A percentile compares a stretch with the other conserved stretches of the same genome.
phyloP scores from a whole-genome alignment of 306 rosid species.

The Luffa acutangula region DNA sequence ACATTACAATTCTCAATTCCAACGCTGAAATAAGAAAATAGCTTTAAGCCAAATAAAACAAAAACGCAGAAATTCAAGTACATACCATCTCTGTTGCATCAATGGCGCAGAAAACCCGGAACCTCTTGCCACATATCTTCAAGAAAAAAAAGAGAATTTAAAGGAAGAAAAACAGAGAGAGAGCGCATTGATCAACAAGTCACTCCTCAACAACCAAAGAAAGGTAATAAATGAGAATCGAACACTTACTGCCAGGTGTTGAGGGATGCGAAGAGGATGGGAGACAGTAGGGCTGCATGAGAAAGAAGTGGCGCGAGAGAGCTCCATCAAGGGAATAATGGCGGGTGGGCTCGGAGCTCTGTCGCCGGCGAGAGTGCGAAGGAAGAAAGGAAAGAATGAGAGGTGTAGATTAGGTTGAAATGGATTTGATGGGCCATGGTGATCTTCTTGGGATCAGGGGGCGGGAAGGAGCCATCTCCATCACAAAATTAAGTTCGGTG shows the following conservation, averaged over 20 bases:
- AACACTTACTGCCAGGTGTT: constrained; percentile 33
- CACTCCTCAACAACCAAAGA: neutral
- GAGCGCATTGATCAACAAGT: neutral
- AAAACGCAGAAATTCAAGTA: neutral
- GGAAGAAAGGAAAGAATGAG: neutral
- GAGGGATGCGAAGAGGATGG: constrained; percentile 40
- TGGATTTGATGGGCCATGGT: neutral
- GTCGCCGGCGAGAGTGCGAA: neutral
- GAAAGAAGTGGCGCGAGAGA: constrained; percentile 36
- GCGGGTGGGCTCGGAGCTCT: neutral
- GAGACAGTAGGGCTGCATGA: constrained; percentile 49
- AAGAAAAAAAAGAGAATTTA: neutral
- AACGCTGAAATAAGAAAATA: neutral
- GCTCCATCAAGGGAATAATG: constrained; percentile 27
- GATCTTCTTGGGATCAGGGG: neutral
- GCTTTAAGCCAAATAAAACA: neutral
- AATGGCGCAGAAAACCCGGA: neutral
- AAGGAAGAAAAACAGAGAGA: neutral
- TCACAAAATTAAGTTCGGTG: constrained; percentile 2
- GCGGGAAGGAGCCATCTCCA: neutral
- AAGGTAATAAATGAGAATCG: neutral
- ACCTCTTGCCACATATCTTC: neutral
- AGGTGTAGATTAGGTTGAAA: neutral
- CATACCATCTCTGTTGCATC: neutral
- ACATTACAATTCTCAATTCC: neutral